Evolutionary conservation across 2,329 filamentous ascomycete genomes (phyloP).

Genomic region (Fusarium begoniae): DNA sequence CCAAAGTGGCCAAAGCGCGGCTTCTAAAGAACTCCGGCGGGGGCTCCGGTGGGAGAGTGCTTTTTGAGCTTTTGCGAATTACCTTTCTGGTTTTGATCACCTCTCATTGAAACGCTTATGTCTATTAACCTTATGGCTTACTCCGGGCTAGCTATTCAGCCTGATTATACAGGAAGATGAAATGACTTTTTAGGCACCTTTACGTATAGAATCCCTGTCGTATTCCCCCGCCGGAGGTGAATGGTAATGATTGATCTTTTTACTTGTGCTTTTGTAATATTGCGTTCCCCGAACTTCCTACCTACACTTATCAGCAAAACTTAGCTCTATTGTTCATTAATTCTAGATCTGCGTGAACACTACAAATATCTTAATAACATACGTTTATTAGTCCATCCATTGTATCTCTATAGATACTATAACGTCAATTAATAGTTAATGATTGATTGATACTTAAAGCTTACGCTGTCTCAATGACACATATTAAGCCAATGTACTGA

Average conservation of each 20-base stretch:
- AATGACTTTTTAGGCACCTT: not conserved
- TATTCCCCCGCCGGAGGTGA: not conserved
- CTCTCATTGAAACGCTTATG: not conserved
- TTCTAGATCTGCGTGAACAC: not conserved
- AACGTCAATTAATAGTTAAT: not conserved
- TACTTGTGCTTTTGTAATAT: not conserved
- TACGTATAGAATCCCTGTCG: not conserved
- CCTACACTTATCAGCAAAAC: not conserved
- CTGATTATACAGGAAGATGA: not conserved
- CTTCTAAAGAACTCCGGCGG: not conserved
- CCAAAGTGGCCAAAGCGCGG: no score
- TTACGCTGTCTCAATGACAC: no score
- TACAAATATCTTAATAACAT: accelerated
- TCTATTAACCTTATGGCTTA: not conserved
- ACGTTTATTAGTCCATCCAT: not conserved
- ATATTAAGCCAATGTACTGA: no score
- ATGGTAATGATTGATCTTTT: accelerated
- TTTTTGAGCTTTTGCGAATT: no score
- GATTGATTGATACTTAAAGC: no score
- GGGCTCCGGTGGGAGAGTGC: not conserved
- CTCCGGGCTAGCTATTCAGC: not conserved
- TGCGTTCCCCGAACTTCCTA: not conserved
- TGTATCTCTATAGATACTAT: not conserved
- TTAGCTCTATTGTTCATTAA: accelerated
- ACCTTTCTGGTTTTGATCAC: not conserved